These are phyloP conservation scores for Trametes villosa DNA, from an alignment of 768 basidiomycete species.

Conservation along the genomic window DNA sequence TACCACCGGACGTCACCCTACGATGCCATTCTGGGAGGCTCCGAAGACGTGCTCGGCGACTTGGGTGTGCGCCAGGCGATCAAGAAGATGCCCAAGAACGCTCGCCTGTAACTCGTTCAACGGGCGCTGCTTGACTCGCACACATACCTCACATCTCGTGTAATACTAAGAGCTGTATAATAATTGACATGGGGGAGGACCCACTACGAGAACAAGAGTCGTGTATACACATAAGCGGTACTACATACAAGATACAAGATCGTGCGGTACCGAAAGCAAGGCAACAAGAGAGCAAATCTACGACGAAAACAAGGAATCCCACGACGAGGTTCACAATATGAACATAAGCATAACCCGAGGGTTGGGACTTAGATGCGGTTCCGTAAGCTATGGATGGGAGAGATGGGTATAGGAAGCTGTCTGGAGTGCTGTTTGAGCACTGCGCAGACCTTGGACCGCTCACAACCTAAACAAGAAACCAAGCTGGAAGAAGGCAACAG, in stretches of 20 bases:
- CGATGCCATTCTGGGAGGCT: slow-evolving; percentile 83
- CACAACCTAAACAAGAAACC: slow-evolving; percentile 63
- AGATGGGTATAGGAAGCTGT: neutral
- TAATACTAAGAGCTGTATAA: slow-evolving; percentile 9
- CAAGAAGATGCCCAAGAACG: slow-evolving; percentile 65
- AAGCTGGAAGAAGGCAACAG: slow-evolving; percentile 43
- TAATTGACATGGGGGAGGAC: neutral
- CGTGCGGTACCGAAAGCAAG: slow-evolving; percentile 7
- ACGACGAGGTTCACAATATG: neutral
- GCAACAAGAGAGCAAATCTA: slow-evolving; percentile 8
- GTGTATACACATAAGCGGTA: neutral
- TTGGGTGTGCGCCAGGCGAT: slow-evolving; percentile 75
- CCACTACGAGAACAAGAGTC: neutral
- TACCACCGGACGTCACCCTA: slow-evolving; percentile 85
- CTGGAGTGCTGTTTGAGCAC: neutral
- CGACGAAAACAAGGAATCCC: neutral
- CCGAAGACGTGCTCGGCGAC: slow-evolving; percentile 75
- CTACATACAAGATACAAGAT: slow-evolving; percentile 5
- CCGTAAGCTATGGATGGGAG: neutral
- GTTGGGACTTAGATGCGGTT: neutral
- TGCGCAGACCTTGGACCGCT: neutral
- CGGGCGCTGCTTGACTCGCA: no score
- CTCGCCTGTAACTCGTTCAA: slow-evolving; percentile 39
- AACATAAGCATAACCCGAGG: neutral
- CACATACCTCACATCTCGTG: neutral